phyloP scores from a whole-genome alignment of 805 yeast genomes.

The Nakazawaea sp. region DNA sequence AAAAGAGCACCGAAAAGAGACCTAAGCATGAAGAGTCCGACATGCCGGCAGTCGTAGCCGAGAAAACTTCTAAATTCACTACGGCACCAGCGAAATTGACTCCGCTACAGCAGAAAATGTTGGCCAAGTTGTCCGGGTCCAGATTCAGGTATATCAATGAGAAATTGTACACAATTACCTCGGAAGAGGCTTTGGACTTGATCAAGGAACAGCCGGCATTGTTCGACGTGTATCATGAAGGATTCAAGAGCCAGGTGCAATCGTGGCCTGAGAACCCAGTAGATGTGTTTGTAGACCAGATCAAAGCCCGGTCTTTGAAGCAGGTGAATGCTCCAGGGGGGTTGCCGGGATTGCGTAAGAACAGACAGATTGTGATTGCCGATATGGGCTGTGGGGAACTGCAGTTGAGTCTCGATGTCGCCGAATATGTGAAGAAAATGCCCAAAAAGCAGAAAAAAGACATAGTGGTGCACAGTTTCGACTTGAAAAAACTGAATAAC shows the following conservation, averaged over 20 bases:
- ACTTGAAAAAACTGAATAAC: conserved; percentile 81
- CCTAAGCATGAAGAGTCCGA: background rate
- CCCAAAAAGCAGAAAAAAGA: conserved; percentile 31
- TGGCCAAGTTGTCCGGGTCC: conserved; percentile 90
- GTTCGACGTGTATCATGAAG: conserved; percentile 92
- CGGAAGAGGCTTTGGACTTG: conserved; percentile 67
- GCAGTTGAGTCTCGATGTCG: conserved; percentile 64
- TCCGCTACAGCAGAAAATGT: conserved; percentile 91
- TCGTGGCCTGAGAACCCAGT: conserved; percentile 99
- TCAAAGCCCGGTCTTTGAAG: conserved; percentile 50
- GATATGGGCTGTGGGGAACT: conserved; percentile 99
- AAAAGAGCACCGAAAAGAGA: conserved; percentile 2
- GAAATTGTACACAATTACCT: conserved; percentile 83
- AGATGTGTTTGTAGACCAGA: conserved; percentile 73
- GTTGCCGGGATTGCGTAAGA: conserved; percentile 57
- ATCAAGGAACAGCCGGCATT: conserved; percentile 78
- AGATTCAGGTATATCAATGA: conserved; percentile 98
- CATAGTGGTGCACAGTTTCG: conserved; percentile 79
- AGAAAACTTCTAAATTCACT: background rate
- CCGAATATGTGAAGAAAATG: conserved; percentile 34
- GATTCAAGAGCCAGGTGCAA: conserved; percentile 91
- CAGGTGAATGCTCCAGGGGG: conserved; percentile 96
- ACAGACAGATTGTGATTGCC: conserved; percentile 69
- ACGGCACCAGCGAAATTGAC: conserved; percentile 46
- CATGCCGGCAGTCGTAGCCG: background rate